Evolutionary conservation across 129 eudicot species (phyloP).

Genomic region (Helianthus tuberosus): DNA sequence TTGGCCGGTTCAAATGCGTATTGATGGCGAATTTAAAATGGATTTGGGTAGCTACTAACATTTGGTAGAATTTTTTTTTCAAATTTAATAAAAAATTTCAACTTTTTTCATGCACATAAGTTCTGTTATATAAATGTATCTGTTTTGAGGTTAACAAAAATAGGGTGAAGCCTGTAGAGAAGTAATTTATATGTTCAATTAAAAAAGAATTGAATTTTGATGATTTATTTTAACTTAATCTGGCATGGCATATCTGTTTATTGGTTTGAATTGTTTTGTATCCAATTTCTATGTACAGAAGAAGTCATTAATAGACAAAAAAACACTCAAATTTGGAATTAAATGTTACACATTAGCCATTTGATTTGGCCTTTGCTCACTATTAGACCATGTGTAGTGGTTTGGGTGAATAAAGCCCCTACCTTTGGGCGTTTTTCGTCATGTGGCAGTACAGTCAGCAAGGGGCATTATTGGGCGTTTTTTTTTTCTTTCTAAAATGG

Average conservation of each 20-base stretch:
- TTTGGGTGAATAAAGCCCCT: no score
- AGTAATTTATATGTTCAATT: background rate
- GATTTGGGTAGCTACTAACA: background rate
- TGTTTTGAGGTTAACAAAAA: background rate
- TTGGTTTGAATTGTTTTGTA: background rate
- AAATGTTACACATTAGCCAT: background rate
- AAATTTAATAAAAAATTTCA: background rate
- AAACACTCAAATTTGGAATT: background rate
- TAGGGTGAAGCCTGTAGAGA: background rate
- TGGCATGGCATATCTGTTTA: background rate
- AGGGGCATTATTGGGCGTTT: no score
- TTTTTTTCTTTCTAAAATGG: no score
- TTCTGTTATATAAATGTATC: background rate
- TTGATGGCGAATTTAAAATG: background rate
- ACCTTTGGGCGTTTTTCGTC: no score
- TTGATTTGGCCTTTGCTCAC: background rate
- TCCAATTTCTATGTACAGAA: background rate
- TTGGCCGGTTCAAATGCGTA: background rate
- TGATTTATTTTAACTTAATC: background rate
- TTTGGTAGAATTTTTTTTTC: background rate
- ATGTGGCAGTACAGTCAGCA: no score
- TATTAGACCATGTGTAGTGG: no score
- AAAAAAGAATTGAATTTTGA: background rate
- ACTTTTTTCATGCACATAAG: background rate
- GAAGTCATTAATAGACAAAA: background rate